These are phyloP conservation scores for Vicia sativa DNA, from an alignment of 306 rosid species.

Conservation along the genomic window DNA sequence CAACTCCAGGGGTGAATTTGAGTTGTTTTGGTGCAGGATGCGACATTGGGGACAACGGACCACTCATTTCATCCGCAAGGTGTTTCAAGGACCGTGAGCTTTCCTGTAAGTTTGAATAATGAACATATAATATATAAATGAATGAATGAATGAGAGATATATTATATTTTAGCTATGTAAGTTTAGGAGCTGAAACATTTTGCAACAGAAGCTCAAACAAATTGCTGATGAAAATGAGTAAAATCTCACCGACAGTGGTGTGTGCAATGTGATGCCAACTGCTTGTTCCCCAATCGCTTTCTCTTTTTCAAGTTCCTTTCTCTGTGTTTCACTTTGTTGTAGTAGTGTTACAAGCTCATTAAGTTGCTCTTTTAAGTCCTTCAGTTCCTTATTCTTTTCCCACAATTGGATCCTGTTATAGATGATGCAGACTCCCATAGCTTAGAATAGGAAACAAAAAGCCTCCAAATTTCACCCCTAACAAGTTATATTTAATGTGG, in stretches of 20 bases:
- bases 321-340: conserved; percentile 66
- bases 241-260: conserved; percentile 61
- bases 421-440: conserved; percentile 34
- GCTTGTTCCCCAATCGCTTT: conserved; percentile 59
- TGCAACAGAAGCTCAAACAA: conserved; percentile 29
- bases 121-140: conserved; percentile 23
- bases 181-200: conserved; percentile 27
- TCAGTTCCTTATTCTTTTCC: conserved; percentile 71
- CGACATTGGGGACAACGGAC: conserved; percentile 67
- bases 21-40: conserved; percentile 87
- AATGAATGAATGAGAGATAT: conserved; percentile 4
- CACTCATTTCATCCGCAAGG: conserved; percentile 67
- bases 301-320: conserved; percentile 64
- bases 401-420: conserved; percentile 69
- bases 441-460: conserved; percentile 36
- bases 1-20: conserved; percentile 79
- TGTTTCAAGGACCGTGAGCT: conserved; percentile 65
- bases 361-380: conserved; percentile 75
- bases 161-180: too few relatives aligned
- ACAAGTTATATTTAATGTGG: too few relatives aligned
- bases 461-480: background rate
- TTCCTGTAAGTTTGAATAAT: conserved; percentile 50
- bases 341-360: conserved; percentile 59
- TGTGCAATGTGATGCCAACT: conserved; percentile 46
- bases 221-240: conserved; percentile 24